phyloP scores from a whole-genome alignment of 2,329 filamentous ascomycete genomes.

The Kalmusia sp. region DNA sequence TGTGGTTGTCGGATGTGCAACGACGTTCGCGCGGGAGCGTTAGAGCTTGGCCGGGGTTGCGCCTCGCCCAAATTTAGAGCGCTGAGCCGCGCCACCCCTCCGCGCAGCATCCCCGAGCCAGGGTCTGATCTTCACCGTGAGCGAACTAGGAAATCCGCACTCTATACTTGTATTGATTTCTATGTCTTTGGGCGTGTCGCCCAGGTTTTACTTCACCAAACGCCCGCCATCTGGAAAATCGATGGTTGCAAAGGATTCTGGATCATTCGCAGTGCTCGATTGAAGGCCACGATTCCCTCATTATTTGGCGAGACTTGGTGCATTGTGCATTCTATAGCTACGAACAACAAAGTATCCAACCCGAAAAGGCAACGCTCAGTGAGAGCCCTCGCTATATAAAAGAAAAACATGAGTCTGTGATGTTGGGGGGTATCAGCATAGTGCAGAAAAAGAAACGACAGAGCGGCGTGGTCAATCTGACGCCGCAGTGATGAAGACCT shows the following conservation, averaged over 20 bases:
- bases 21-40: constrained; percentile 18
- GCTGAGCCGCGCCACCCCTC: constrained; percentile 29
- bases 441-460: constrained; percentile 28
- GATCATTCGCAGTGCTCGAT: not conserved
- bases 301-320: not conserved
- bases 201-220: too few species aligned
- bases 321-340: constrained; percentile 20
- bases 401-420: constrained; percentile 24
- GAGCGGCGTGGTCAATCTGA: constrained; percentile 10
- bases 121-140: too few species aligned
- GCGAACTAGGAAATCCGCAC: too few species aligned
- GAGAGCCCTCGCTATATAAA: too few species aligned
- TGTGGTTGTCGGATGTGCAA: constrained; percentile 21
- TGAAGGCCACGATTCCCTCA: constrained; percentile 4
- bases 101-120: constrained; percentile 17
- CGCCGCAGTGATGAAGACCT: constrained; percentile 15
- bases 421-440: constrained; percentile 37
- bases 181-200: too few species aligned
- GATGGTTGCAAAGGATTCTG: too few species aligned
- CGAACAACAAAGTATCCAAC: constrained; percentile 12
- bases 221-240: too few species aligned
- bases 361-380: constrained; percentile 8
- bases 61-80: constrained; percentile 18
- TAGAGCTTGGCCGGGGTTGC: constrained; percentile 7
- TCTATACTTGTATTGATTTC: too few species aligned